Evolutionary conservation across 495 filamentous ascomycete genomes (phyloP), one percentile per base, ranked within the genome.

Genomic region (Aspergillus sclerotiicarbonarius): DNA sequence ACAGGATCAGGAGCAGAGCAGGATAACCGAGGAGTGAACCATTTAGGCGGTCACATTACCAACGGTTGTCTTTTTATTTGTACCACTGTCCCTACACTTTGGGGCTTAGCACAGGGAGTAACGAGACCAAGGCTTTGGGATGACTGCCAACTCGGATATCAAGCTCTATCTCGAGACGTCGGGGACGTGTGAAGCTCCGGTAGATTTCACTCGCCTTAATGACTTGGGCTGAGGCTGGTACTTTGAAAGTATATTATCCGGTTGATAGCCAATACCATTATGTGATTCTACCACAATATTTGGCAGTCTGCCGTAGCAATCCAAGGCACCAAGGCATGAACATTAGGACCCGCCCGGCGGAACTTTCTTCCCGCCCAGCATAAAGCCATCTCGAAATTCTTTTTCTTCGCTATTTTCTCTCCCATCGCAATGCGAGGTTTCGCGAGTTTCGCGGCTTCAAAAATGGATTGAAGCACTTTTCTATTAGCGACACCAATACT

Each of bases 1-100:
- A 39, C 67, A 71, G 51, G 43, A 13, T 8, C 57, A 55, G 15
- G 45, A 32, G 25, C n/a, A 31, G 13, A 6, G 7, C 15, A 30
- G 13, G 5, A 0, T 32, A 8, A 16, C 4, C 9, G 32, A 8
- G 19, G 51, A 21, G 37, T n/a, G 37, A n/a, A n/a, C 37, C 37
- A 41, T n/a, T n/a, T 6, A 37, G 35, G 3, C 9, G 35, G 10
- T 41, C 37, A 41, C 12, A 6, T 41, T n/a, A 12, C 5, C 37
- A n/a, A 2, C n/a, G 3, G 12, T 2, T 3, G 3, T n/a, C 7
- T 15, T 41, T 37, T 15, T 1, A 2, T 37, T 37, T 15, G 13
- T 37, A 10, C 33, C 33, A 15, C 8, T 41, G 37, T n/a, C 37
- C 37, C 15, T 41, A 12, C n/a, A n/a, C 37, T 15, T 3, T n/a